Evolutionary conservation across 2,329 filamentous ascomycete species (phyloP).

Genomic region (Coniochaeta sp.): DNA sequence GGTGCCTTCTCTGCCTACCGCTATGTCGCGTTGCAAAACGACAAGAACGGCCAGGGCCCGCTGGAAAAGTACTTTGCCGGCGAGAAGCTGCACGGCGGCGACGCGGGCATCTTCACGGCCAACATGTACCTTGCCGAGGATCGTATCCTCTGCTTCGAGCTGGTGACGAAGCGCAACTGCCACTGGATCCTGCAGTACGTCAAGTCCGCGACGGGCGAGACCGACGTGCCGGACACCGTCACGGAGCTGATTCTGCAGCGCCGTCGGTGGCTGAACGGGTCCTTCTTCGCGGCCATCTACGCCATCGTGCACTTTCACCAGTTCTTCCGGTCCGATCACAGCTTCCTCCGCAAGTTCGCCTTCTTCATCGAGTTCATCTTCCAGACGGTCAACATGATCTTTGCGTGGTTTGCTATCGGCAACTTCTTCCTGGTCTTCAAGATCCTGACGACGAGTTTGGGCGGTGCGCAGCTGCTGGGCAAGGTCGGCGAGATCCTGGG

Average conservation of each 20-base stretch:
- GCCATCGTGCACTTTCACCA: constrained; percentile 92
- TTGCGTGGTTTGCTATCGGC: constrained; percentile 96
- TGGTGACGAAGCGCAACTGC: constrained; percentile 94
- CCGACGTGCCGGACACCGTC: constrained; percentile 90
- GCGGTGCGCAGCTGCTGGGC: constrained; percentile 61
- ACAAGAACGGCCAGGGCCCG: constrained; percentile 88
- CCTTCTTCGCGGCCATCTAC: constrained; percentile 96
- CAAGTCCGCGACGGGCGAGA: constrained; percentile 94
- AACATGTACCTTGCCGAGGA: constrained; percentile 94
- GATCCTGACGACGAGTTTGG: constrained; percentile 84
- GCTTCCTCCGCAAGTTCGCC: constrained; percentile 76
- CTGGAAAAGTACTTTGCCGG: constrained; percentile 96
- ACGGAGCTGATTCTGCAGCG: constrained; percentile 93
- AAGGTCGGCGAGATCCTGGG: constrained; percentile 72
- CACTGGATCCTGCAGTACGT: constrained; percentile 98
- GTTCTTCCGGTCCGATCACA: constrained; percentile 90
- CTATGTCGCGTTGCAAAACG: constrained; percentile 90
- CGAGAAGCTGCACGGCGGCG: constrained; percentile 89
- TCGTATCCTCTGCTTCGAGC: constrained; percentile 87
- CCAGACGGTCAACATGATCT: constrained; percentile 94
- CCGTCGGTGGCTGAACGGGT: constrained; percentile 94
- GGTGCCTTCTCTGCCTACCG: constrained; percentile 98
- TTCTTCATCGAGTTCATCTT: constrained; percentile 91
- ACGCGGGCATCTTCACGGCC: constrained; percentile 92
- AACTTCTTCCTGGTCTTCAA: constrained; percentile 99